Conservation (phyloP, 2,329 filamentous ascomycete genomes). For the Emmonsiellopsis sp. region DNA sequence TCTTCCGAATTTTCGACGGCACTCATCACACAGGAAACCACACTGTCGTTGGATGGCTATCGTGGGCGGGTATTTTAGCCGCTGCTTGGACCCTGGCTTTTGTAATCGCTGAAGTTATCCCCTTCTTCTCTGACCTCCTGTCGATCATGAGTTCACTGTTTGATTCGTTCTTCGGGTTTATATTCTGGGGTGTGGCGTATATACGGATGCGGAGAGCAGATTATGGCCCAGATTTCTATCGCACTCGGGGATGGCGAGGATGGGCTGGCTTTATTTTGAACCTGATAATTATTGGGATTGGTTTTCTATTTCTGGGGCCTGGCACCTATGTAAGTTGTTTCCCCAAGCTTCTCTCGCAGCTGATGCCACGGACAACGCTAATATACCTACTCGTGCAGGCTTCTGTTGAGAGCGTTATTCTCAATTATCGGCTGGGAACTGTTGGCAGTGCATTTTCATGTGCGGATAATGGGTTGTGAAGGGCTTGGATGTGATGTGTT, state of each 20-base stretch:
- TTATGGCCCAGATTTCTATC: constrained; percentile 32
- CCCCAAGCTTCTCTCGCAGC: background rate
- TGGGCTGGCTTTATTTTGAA: constrained; percentile 51
- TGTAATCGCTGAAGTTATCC: constrained; percentile 85
- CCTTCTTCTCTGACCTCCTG: constrained; percentile 72
- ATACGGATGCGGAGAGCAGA: constrained; percentile 35
- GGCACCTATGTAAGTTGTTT: constrained; percentile 60
- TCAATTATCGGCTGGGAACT: constrained; percentile 55
- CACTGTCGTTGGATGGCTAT: constrained; percentile 69
- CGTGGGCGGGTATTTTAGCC: constrained; percentile 65
- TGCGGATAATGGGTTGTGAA: constrained; percentile 37
- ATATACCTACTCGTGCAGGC: constrained; percentile 21
- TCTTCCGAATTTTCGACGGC: constrained; percentile 77
- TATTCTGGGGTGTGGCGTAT: constrained; percentile 59
- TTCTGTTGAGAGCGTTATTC: constrained; percentile 43
- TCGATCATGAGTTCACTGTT: constrained; percentile 61
- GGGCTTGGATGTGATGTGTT: background rate
- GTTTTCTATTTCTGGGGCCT: constrained; percentile 69
- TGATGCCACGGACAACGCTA: background rate
- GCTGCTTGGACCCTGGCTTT: constrained; percentile 78
- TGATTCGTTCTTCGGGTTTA: constrained; percentile 74
- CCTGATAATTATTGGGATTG: constrained; percentile 60
- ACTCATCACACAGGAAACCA: constrained; percentile 72
- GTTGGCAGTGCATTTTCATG: constrained; percentile 71
- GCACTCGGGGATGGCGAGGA: constrained; percentile 32